Evolutionary conservation across 169 alveolate genomes (phyloP).

Genomic region (Eimeria sp.): DNA sequence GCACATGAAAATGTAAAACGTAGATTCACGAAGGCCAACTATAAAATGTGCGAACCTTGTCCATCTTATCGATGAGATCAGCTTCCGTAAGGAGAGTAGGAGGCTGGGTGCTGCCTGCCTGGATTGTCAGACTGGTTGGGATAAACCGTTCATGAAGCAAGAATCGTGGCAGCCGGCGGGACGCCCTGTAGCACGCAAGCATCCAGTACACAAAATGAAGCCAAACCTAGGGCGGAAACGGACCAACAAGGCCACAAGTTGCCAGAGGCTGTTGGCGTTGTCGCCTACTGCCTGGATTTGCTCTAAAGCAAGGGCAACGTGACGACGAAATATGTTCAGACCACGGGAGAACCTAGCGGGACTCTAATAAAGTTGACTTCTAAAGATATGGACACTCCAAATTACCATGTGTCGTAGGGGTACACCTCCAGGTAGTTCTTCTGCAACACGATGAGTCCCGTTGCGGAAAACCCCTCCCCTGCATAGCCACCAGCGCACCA

Average conservation of each 20-base stretch:
- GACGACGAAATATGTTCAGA: background rate
- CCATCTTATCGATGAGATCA: constrained; percentile 97
- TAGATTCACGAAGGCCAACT: background rate
- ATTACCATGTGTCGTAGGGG: constrained; percentile 82
- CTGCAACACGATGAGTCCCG: constrained; percentile 93
- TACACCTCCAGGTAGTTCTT: constrained; percentile 91
- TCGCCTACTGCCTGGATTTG: background rate
- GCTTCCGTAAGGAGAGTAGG: constrained; percentile 97
- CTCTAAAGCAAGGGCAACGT: background rate
- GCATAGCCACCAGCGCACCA: constrained; percentile 80
- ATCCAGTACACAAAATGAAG: background rate
- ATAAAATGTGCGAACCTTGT: constrained; percentile 85
- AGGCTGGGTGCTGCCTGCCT: constrained; percentile 94
- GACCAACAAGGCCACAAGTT: background rate
- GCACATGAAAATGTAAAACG: background rate
- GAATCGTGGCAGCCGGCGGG: constrained; percentile 73
- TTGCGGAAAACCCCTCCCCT: constrained; percentile 92
- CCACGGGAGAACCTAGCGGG: background rate
- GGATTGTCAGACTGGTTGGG: constrained; percentile 75
- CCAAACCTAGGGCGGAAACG: background rate
- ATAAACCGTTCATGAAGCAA: constrained; percentile 63
- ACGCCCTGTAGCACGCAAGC: constrained; percentile 20
- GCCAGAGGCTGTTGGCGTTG: background rate
- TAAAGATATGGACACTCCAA: background rate
- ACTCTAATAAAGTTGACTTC: background rate